Conservation (phyloP, 2,329 filamentous ascomycete species). For the Penicillium sp. region DNA sequence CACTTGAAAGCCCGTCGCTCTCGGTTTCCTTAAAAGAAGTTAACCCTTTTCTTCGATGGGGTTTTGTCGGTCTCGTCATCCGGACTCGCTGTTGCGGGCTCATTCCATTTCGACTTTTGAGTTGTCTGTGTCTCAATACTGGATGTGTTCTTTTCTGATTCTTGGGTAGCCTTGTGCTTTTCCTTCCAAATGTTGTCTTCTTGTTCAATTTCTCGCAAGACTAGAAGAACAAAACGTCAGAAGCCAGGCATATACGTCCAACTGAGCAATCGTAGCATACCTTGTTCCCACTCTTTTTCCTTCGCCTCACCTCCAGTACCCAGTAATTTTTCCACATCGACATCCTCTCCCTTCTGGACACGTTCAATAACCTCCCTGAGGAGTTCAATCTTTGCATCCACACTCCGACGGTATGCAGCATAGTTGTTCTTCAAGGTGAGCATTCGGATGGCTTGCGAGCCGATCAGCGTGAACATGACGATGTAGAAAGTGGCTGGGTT, state of each 20-base stretch:
- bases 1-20: neutral
- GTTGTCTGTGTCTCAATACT: slow-evolving; percentile 5
- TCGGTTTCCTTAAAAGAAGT: slow-evolving; percentile 26
- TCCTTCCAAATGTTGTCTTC: slow-evolving; percentile 39
- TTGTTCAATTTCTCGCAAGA: slow-evolving; percentile 38
- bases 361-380: slow-evolving; percentile 60
- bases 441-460: slow-evolving; percentile 92
- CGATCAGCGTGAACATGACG: slow-evolving; percentile 76
- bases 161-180: slow-evolving; percentile 16
- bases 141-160: slow-evolving; percentile 6
- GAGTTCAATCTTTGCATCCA: slow-evolving; percentile 71
- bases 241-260: neutral
- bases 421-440: slow-evolving; percentile 74
- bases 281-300: slow-evolving; percentile 84
- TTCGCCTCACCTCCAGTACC: slow-evolving; percentile 69
- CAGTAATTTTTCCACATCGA: slow-evolving; percentile 77
- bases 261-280: slow-evolving; percentile 43
- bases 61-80: slow-evolving; percentile 13
- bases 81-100: slow-evolving; percentile 7
- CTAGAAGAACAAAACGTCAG: slow-evolving; percentile 22
- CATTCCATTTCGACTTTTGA: slow-evolving; percentile 12
- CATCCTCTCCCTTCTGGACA: slow-evolving; percentile 50
- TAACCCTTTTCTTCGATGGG: slow-evolving; percentile 23
- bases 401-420: slow-evolving; percentile 64
- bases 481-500: slow-evolving; percentile 81